Evolutionary conservation across 2,329 filamentous ascomycete species (phyloP).

Genomic region (Magnaporthiopsis incrustans): DNA sequence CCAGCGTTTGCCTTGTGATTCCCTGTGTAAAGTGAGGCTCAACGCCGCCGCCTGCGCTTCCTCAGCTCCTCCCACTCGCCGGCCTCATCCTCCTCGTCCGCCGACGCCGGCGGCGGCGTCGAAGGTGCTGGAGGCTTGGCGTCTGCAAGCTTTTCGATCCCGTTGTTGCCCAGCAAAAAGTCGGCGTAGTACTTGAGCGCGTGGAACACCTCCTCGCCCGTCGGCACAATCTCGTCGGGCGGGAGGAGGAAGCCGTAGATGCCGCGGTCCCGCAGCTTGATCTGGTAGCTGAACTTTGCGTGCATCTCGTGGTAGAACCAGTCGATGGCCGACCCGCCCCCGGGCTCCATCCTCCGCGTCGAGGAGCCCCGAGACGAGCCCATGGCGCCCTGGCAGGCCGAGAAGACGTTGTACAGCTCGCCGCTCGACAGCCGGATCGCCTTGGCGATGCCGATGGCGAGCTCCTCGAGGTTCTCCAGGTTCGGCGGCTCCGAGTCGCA

Average conservation of each 20-base stretch:
- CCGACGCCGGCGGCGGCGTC: not conserved
- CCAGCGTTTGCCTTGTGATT: not conserved
- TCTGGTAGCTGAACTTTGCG: conserved; percentile 82
- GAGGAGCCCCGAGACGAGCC: conserved; percentile 17
- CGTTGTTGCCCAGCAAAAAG: conserved; percentile 65
- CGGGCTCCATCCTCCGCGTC: conserved; percentile 53
- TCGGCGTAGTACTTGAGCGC: conserved; percentile 78
- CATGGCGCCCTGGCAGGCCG: conserved; percentile 79
- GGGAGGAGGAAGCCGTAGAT: conserved; percentile 92
- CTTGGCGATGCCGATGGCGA: conserved; percentile 81
- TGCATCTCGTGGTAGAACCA: conserved; percentile 89
- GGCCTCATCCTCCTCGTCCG: conserved; percentile 1
- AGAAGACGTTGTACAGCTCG: conserved; percentile 67
- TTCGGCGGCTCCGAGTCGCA: conserved; percentile 73
- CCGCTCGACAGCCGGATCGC: conserved; percentile 75
- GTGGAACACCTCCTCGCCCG: conserved; percentile 78
- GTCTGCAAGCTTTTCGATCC: conserved; percentile 40
- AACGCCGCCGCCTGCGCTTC: conserved; percentile 3
- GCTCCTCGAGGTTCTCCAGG: conserved; percentile 83
- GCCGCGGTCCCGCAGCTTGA: conserved; percentile 87
- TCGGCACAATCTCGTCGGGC: conserved; percentile 77
- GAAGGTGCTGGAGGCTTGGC: not conserved
- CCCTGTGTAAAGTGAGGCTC: not conserved
- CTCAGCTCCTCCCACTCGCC: conserved; percentile 4
- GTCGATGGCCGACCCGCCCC: conserved; percentile 82